Evolutionary conservation across 1,139 yeast species (phyloP).

Genomic region (Debaryomycetaceae sp.): DNA sequence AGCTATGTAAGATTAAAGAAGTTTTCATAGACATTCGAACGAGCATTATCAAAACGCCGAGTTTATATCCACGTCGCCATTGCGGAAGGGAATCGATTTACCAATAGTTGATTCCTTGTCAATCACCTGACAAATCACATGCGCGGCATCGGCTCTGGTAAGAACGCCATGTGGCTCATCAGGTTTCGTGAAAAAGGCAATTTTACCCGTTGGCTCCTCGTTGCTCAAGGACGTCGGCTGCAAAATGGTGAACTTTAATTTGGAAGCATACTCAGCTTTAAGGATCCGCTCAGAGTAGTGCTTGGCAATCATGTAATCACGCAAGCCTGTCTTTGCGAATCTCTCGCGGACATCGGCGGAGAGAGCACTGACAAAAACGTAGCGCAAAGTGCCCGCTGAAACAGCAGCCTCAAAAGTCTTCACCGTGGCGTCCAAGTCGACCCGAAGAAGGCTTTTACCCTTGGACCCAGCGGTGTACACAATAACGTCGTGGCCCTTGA

Average conservation of each 20-base stretch:
- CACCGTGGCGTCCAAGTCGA: conserved; percentile 56
- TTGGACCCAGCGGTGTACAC: conserved; percentile 59
- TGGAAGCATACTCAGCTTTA: conserved; percentile 16
- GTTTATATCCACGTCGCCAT: conserved; percentile 8
- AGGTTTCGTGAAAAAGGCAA: conserved; percentile 9
- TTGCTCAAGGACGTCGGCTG: conserved; percentile 38
- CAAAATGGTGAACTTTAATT: conserved; percentile 41
- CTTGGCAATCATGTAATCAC: conserved; percentile 41
- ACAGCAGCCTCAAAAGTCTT: conserved; percentile 48
- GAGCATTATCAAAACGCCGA: too few species aligned
- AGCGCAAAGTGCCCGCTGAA: conserved; percentile 35
- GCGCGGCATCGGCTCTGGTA: conserved; percentile 22
- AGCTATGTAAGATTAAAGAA: not conserved
- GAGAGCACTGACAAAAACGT: conserved; percentile 46
- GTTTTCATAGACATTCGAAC: not conserved
- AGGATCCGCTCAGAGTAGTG: conserved; percentile 45
- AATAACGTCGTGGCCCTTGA: conserved; percentile 44
- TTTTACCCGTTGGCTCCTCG: conserved; percentile 27
- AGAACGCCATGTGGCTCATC: conserved; percentile 10
- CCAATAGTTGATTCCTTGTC: conserved; percentile 15
- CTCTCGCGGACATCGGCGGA: conserved; percentile 39
- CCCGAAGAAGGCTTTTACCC: conserved; percentile 41
- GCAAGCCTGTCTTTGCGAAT: conserved; percentile 15
- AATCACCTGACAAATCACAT: conserved; percentile 13
- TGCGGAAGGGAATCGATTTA: conserved; percentile 15